These are phyloP conservation scores for Candida glucosophila DNA, from an alignment of 1,139 yeast species.

Conservation along the genomic window DNA sequence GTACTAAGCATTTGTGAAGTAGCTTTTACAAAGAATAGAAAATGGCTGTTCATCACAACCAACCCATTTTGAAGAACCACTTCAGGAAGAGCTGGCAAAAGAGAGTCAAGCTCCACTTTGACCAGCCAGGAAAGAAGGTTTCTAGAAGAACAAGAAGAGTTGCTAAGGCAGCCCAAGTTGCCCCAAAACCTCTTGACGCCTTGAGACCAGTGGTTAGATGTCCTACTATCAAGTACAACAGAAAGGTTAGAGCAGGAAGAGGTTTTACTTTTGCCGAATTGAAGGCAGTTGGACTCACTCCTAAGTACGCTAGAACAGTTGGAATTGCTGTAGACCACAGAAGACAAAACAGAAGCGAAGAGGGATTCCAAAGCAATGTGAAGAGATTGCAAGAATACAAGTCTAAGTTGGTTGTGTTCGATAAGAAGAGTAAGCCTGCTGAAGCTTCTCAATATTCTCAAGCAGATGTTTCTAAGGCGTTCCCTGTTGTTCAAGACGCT, in stretches of 20 bases:
- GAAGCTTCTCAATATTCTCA: constrained; percentile 67
- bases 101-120: constrained; percentile 98
- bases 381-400: constrained; percentile 95
- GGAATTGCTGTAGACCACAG: constrained; percentile 99
- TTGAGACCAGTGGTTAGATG: constrained; percentile 98
- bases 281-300: constrained; percentile 94
- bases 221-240: constrained; percentile 98
- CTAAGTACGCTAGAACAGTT: constrained; percentile 95
- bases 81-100: constrained; percentile 99
- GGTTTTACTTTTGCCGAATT: constrained; percentile 98
- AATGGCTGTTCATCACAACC: constrained; percentile 94
- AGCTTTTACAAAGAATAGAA: too few relatives aligned
- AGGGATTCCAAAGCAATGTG: constrained; percentile 90
- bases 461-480: constrained; percentile 69
- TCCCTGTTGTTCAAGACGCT: constrained; percentile 85
- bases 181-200: constrained; percentile 96
- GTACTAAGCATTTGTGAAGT: too few relatives aligned
- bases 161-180: constrained; percentile 87
- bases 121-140: constrained; percentile 99
- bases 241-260: constrained; percentile 99
- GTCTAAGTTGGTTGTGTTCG: constrained; percentile 92
- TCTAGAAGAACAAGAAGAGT: constrained; percentile 94
- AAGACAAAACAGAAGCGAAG: constrained; percentile 97
- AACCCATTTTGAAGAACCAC: constrained; percentile 94
- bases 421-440: constrained; percentile 74